These are phyloP conservation scores for Kwoniella mangroviensis DNA, from an alignment of 768 basidiomycete genomes.

Conservation along the genomic window DNA sequence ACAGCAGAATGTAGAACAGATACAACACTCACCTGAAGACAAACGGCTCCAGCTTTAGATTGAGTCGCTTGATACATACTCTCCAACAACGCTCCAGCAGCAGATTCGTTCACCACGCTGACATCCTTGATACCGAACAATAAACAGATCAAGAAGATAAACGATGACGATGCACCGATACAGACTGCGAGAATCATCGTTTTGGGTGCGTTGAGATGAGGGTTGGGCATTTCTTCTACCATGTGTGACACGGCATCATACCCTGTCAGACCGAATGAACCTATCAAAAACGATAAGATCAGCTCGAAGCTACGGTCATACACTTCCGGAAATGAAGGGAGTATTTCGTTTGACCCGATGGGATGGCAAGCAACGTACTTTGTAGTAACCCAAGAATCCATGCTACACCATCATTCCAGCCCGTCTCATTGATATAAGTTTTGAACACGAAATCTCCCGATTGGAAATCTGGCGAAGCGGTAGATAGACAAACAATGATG, in stretches of 20 bases:
- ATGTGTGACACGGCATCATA: slow-evolving; percentile 53
- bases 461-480: slow-evolving; percentile 40
- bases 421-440: slow-evolving; percentile 47
- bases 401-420: slow-evolving; percentile 50
- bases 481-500: slow-evolving; percentile 39
- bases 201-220: slow-evolving; percentile 44
- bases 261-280: slow-evolving; percentile 47
- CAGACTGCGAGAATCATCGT: slow-evolving; percentile 45
- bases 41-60: slow-evolving; percentile 44
- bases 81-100: slow-evolving; percentile 45
- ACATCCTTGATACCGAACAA: slow-evolving; percentile 46
- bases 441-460: slow-evolving; percentile 45
- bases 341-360: no score
- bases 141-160: slow-evolving; percentile 45
- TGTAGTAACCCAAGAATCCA: slow-evolving; percentile 51
- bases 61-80: slow-evolving; percentile 47
- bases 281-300: slow-evolving; percentile 8
- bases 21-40: slow-evolving; percentile 31
- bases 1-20: background rate
- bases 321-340: no score
- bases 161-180: slow-evolving; percentile 41
- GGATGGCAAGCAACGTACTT: slow-evolving; percentile 12
- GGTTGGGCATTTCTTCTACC: slow-evolving; percentile 52
- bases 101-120: slow-evolving; percentile 38
- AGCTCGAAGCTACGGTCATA: background rate